Base-by-base conservation (phyloP, 495 filamentous ascomycete species). In the Aspergillus homomorphus region DNA sequence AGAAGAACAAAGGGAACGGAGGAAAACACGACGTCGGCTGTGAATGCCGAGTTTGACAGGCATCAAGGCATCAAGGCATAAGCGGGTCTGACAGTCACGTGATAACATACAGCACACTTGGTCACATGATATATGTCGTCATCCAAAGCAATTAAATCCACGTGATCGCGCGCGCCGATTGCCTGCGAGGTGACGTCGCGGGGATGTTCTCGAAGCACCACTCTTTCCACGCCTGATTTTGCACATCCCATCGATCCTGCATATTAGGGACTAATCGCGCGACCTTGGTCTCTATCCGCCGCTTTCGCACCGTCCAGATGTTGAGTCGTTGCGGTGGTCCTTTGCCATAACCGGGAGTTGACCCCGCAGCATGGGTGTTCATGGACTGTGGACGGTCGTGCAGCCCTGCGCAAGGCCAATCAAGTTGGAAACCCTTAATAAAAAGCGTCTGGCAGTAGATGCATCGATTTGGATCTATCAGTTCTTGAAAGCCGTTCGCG, bases 391-490 rank as follows among this genome's bases (percentile, higher is more conserved):
- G 94, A 90, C 88, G 43, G 88, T 98, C 50, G 79, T 96, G 58
- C 89, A 95, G 71, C 94, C 94, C 30, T 96, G 88, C 66, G 94
- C 93, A 23, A 75, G 80, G 51, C 80, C 79, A 26, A 92, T 94
- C 58, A 96, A 96, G 73, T 89, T 98, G 63, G 91, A 95, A 69
- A 96, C 94, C 1, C 87, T 98, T 52, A 96, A 96, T 70, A 87
- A 87, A 59, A 96, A 96, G 70, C 90, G 94, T 21, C 85, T 98
- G 58, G 94, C 94, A 26, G 90, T 98, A 71, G 94, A 98, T 73
- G 94, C 95, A 53, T 96, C 91, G 3, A 98, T 98, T 66, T 98
- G 94, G 94, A 97, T 98, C 58, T 98, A 98, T 77, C 94, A 98
- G 69, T 98, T 98, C 68, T 83, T 98, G 60, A 98, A 98, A 76